These are phyloP conservation scores for Leucogyrophana mollusca DNA, from an alignment of 768 basidiomycete species.

Conservation along the genomic window DNA sequence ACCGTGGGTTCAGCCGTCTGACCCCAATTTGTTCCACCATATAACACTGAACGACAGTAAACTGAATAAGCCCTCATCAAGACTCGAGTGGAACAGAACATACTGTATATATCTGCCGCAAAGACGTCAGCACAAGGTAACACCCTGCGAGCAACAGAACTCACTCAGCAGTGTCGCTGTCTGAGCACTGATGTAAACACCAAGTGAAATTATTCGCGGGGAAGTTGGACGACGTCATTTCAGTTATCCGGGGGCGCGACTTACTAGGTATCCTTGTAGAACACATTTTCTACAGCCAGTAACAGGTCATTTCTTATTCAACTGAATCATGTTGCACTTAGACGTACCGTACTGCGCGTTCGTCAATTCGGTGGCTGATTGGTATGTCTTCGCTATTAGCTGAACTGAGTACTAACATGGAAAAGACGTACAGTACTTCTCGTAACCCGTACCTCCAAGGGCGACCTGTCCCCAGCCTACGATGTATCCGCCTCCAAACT, in stretches of 20 bases:
- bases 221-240: neutral
- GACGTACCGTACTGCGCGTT: slow-evolving; percentile 42
- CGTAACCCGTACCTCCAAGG: slow-evolving; percentile 47
- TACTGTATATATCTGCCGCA: slow-evolving; percentile 44
- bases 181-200: slow-evolving; percentile 36
- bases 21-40: slow-evolving; percentile 61
- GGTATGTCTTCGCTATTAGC: neutral
- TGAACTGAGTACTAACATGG: neutral
- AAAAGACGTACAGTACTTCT: slow-evolving; percentile 42
- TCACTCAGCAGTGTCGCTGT: slow-evolving; percentile 51
- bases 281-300: slow-evolving; percentile 40
- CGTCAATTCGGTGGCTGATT: slow-evolving; percentile 37
- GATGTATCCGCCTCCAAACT: slow-evolving; percentile 52
- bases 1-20: slow-evolving; percentile 52
- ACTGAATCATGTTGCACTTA: neutral
- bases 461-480: slow-evolving; percentile 42
- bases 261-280: slow-evolving; percentile 54
- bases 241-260: slow-evolving; percentile 10
- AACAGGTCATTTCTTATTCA: no score
- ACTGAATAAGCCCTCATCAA: no score
- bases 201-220: neutral
- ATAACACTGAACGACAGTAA: slow-evolving; percentile 38
- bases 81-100: no score
- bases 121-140: neutral
- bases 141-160: slow-evolving; percentile 14